Percentiles rank a stretch among this genome's conserved stretches.
These are phyloP conservation scores for Psilocybe mexicana DNA, from an alignment of 1,284 basidiomycete species.

Conservation along the genomic window DNA sequence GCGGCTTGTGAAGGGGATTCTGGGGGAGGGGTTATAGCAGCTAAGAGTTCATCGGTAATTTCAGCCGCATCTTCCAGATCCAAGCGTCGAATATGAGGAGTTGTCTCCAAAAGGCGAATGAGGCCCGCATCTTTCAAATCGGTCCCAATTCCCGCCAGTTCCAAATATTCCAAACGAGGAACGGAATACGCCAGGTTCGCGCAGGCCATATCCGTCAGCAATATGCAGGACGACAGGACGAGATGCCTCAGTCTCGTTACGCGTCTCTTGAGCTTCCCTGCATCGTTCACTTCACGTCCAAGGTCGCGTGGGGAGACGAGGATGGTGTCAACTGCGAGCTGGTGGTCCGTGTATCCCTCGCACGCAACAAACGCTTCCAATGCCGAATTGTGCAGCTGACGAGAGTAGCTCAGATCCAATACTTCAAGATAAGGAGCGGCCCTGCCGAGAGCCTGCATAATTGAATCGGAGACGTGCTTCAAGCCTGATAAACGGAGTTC, in stretches of 20 bases:
- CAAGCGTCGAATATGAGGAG: slow-evolving; percentile 69
- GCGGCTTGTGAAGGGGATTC: slow-evolving; percentile 2
- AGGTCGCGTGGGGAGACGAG: slow-evolving; percentile 62
- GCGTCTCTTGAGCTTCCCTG: slow-evolving; percentile 54
- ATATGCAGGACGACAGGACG: slow-evolving; percentile 71
- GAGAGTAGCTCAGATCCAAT: slow-evolving; percentile 79
- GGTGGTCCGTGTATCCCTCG: slow-evolving; percentile 36
- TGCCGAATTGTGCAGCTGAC: slow-evolving; percentile 71
- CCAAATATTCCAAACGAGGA: slow-evolving; percentile 78
- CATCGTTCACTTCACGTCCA: slow-evolving; percentile 58
- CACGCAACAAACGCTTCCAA: slow-evolving; percentile 72
- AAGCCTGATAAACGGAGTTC: slow-evolving; percentile 69
- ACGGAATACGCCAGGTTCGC: slow-evolving; percentile 71
- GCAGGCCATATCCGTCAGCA: slow-evolving; percentile 76
- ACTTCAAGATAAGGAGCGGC: slow-evolving; percentile 74
- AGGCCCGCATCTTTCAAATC: slow-evolving; percentile 72
- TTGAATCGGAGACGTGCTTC: slow-evolving; percentile 55
- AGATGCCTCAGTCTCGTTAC: slow-evolving; percentile 78
- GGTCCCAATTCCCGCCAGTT: slow-evolving; percentile 77
- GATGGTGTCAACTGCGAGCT: slow-evolving; percentile 40
- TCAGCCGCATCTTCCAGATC: slow-evolving; percentile 85
- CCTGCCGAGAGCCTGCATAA: slow-evolving; percentile 61
- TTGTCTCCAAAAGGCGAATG: slow-evolving; percentile 69
- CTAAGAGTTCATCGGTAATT: slow-evolving; percentile 74
- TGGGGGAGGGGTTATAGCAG: slow-evolving; percentile 58